Evolutionary conservation across 352 stramenopile genomes (phyloP).

Genomic region (Phytophthora lateralis): DNA sequence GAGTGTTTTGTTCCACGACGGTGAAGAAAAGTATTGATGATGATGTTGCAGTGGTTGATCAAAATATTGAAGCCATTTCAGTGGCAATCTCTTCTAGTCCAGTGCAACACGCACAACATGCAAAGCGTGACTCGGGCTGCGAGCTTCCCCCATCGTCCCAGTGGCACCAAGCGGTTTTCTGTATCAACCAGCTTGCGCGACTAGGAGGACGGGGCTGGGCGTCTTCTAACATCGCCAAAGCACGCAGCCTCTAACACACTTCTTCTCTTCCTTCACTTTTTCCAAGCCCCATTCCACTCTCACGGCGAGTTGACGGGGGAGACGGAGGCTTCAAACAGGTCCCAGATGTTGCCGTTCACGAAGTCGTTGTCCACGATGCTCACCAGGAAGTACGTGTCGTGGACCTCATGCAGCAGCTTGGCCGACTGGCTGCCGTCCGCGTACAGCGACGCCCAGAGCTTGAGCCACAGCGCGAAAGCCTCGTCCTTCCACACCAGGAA

Average conservation of each 20-base stretch:
- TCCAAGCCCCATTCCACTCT: slow-evolving; percentile 3
- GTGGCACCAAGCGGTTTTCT: slow-evolving; percentile 34
- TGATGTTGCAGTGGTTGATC: slow-evolving; percentile 29
- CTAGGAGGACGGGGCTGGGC: slow-evolving; percentile 44
- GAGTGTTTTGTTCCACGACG: too few relatives aligned
- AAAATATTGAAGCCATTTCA: slow-evolving; percentile 26
- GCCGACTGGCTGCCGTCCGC: slow-evolving; percentile 89
- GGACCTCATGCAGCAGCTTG: slow-evolving; percentile 94
- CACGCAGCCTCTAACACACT: slow-evolving; percentile 14
- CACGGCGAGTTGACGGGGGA: slow-evolving; percentile 29
- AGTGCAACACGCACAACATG: slow-evolving; percentile 29
- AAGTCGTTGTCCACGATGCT: slow-evolving; percentile 99
- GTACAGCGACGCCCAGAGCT: slow-evolving; percentile 97
- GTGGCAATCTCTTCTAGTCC: slow-evolving; percentile 24
- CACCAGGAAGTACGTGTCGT: slow-evolving; percentile 98
- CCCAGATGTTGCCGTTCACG: slow-evolving; percentile 86
- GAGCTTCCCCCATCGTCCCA: slow-evolving; percentile 46
- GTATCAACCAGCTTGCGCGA: slow-evolving; percentile 37
- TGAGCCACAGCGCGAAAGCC: slow-evolving; percentile 96
- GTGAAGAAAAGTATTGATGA: background rate
- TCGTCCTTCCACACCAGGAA: slow-evolving; percentile 98
- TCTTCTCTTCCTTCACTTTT: slow-evolving; percentile 11
- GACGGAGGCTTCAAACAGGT: slow-evolving; percentile 58
- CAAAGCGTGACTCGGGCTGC: slow-evolving; percentile 20
- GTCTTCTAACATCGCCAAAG: slow-evolving; percentile 23